Evolutionary conservation across 805 yeast species (phyloP).

Genomic region (Teunomyces atbi): DNA sequence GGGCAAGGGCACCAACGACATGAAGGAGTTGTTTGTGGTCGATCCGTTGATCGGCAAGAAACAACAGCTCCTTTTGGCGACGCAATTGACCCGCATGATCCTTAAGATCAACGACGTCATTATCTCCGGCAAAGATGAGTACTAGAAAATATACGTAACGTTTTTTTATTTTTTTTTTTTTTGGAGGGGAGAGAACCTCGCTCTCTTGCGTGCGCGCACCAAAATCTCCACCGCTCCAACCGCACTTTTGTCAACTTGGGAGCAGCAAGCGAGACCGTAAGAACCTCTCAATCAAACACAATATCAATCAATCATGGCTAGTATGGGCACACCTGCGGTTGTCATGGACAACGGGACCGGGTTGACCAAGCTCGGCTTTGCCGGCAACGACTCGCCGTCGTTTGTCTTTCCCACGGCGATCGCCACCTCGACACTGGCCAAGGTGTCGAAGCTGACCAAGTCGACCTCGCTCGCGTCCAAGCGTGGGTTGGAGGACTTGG

Average conservation of each 20-base stretch:
- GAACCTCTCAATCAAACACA: background rate
- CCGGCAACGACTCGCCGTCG: conserved; percentile 97
- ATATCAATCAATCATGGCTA: conserved; percentile 42
- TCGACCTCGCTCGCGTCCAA: conserved; percentile 58
- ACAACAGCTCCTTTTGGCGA: conserved; percentile 92
- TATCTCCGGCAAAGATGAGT: conserved; percentile 80
- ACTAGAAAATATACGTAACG: conserved; percentile 25
- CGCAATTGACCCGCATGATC: conserved; percentile 97
- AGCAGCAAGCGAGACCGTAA: background rate
- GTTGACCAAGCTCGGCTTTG: conserved; percentile 93
- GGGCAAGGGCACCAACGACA: conserved; percentile 83
- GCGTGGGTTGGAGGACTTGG: conserved; percentile 90
- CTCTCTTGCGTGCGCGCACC: conserved; percentile 5
- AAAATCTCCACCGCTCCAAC: background rate
- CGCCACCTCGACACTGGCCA: conserved; percentile 62
- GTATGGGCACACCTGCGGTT: conserved; percentile 83
- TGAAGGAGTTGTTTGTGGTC: conserved; percentile 91
- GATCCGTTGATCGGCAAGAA: conserved; percentile 97
- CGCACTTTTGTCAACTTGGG: background rate
- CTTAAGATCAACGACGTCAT: conserved; percentile 96
- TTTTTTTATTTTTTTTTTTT: background rate
- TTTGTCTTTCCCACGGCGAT: conserved; percentile 97
- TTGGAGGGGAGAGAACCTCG: too few species aligned
- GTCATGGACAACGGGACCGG: conserved; percentile 99
- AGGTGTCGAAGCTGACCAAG: conserved; percentile 30